These are phyloP conservation scores for Cadophora luteo-olivacea DNA, from an alignment of 2,329 filamentous ascomycete genomes.

Conservation along the genomic window DNA sequence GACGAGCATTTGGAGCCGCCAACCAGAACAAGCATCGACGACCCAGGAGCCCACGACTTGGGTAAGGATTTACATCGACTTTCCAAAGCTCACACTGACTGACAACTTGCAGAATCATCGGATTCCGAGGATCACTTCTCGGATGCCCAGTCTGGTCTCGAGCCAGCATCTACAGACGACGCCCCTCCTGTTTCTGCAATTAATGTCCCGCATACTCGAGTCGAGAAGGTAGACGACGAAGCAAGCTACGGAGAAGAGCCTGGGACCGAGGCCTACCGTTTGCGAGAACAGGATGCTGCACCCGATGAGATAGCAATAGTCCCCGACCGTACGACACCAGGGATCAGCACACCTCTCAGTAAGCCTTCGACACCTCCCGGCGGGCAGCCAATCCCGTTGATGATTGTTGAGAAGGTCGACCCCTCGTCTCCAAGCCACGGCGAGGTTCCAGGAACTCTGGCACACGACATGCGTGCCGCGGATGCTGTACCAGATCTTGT, in stretches of 20 bases:
- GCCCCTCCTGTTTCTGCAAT: conserved; percentile 48
- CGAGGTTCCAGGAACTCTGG: conserved; percentile 65
- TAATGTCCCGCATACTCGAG: conserved; percentile 59
- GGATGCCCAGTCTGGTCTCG: conserved; percentile 63
- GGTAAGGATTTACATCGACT: conserved; percentile 49
- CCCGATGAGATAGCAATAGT: conserved; percentile 63
- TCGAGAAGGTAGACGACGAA: conserved; percentile 64
- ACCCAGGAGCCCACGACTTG: conserved; percentile 66
- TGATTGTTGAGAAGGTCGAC: conserved; percentile 63
- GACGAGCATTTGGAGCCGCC: conserved; percentile 51
- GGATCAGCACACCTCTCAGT: conserved; percentile 19
- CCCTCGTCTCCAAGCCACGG: conserved; percentile 60
- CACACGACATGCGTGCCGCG: conserved; percentile 59
- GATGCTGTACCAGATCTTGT: conserved; percentile 69
- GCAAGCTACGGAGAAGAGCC: conserved; percentile 67
- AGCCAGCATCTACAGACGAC: conserved; percentile 48
- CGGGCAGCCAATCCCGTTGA: conserved; percentile 58
- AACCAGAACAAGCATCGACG: conserved; percentile 50
- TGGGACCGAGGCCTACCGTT: conserved; percentile 62
- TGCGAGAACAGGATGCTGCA: conserved; percentile 62
- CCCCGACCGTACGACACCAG: conserved; percentile 25
- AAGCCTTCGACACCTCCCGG: conserved; percentile 35
- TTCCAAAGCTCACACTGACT: conserved; percentile 14
- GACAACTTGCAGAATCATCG: conserved; percentile 53
- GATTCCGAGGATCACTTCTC: conserved; percentile 75